phyloP scores from a whole-genome alignment of 805 yeast genomes.

The Zygosaccharomyces siamensis region DNA sequence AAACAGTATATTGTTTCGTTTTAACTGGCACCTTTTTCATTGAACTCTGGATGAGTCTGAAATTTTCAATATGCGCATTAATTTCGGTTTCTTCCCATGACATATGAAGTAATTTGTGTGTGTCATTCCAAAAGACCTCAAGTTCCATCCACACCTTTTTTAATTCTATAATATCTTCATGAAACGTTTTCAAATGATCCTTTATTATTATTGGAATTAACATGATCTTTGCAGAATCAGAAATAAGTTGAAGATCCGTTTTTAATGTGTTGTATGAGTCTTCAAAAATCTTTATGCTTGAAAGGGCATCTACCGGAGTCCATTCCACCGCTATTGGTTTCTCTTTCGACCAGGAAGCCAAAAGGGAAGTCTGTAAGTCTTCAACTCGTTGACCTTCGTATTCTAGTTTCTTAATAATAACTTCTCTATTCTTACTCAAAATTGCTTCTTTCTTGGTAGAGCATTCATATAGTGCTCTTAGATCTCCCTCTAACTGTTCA shows the following conservation, averaged over 20 bases:
- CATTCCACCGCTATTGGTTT: constrained; percentile 44
- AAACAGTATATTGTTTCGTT: constrained; percentile 7
- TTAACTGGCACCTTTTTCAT: constrained; percentile 2
- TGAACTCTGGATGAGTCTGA: neutral
- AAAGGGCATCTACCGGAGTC: constrained; percentile 43
- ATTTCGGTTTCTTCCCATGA: constrained; percentile 13
- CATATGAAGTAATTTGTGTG: constrained; percentile 2
- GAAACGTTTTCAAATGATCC: neutral
- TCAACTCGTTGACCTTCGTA: constrained; percentile 38
- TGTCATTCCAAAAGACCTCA: constrained; percentile 6
- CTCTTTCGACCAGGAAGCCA: constrained; percentile 44
- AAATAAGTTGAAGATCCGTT: constrained; percentile 23
- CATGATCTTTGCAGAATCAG: constrained; percentile 30
- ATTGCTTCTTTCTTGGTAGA: constrained; percentile 33
- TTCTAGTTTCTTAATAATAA: constrained; percentile 40
- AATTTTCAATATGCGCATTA: neutral
- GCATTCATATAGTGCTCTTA: constrained; percentile 40
- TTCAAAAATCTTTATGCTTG: constrained; percentile 33
- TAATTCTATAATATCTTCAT: constrained; percentile 11
- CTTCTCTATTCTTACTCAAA: constrained; percentile 42
- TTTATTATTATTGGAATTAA: constrained; percentile 32
- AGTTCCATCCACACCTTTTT: constrained; percentile 11
- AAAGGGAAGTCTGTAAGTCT: constrained; percentile 31
- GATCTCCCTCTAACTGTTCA: constrained; percentile 58
- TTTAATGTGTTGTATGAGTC: constrained; percentile 24